Conservation (phyloP, 805 yeast genomes). For the Saccharomycopsis fermentans region DNA sequence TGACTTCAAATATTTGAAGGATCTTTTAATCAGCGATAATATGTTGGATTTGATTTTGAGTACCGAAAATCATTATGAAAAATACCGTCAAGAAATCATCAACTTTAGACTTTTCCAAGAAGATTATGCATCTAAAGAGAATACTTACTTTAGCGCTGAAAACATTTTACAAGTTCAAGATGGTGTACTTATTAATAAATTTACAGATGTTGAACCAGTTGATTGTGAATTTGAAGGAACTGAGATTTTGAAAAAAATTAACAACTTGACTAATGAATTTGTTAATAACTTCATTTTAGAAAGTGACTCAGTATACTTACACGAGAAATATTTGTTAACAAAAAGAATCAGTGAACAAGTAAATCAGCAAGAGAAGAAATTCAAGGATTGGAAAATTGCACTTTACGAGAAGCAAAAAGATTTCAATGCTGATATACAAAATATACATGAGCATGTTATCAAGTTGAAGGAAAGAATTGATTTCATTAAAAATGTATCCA, state of each 20-base stretch:
- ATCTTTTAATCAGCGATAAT: conserved; percentile 54
- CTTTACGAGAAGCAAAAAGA: conserved; percentile 44
- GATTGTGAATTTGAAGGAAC: conserved; percentile 21
- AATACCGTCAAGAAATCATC: conserved; percentile 51
- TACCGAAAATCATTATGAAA: conserved; percentile 68
- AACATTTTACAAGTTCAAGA: not conserved
- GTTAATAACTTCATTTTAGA: conserved; percentile 34
- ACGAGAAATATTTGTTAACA: conserved; percentile 34
- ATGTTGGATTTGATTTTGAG: conserved; percentile 70
- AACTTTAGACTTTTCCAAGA: conserved; percentile 30
- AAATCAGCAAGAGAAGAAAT: conserved; percentile 41
- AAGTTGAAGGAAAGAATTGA: conserved; percentile 26
- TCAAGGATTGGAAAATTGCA: conserved; percentile 52
- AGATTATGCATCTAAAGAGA: not conserved
- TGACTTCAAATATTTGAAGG: conserved; percentile 59
- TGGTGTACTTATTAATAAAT: conserved; percentile 8
- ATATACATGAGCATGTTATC: conserved; percentile 29
- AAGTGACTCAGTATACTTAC: conserved; percentile 38
- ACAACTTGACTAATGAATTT: conserved; percentile 26
- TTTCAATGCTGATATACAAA: conserved; percentile 46
- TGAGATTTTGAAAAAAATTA: conserved; percentile 31
- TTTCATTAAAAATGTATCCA: not conserved
- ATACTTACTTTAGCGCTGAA: not conserved
- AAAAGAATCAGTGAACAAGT: conserved; percentile 35
- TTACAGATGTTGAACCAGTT: conserved; percentile 3